Evolutionary conservation across 768 basidiomycete genomes (phyloP).

Genomic region (Chalciporus piperatus): DNA sequence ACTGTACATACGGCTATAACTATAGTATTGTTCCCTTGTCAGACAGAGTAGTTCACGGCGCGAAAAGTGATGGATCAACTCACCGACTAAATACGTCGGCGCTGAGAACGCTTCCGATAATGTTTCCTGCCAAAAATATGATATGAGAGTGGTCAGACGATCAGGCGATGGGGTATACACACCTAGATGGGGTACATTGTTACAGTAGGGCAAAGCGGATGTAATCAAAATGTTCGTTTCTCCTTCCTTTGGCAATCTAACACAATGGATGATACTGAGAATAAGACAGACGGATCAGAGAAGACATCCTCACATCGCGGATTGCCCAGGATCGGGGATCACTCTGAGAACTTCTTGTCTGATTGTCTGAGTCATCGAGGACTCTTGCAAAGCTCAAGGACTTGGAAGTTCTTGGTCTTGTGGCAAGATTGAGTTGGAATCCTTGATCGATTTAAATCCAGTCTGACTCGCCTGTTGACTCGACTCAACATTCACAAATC

Average conservation of each 20-base stretch:
- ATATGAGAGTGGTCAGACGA: constrained; percentile 9
- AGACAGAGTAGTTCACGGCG: constrained; percentile 1
- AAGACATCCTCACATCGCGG: constrained; percentile 40
- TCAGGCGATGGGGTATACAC: constrained; percentile 20
- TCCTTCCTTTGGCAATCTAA: constrained; percentile 76
- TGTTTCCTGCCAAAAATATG: constrained; percentile 54
- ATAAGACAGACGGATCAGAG: not conserved
- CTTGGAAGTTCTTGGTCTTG: not conserved
- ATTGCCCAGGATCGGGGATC: constrained; percentile 51
- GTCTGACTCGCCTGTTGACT: constrained; percentile 11
- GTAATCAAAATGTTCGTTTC: constrained; percentile 89
- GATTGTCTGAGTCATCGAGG: constrained; percentile 51
- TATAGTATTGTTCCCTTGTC: constrained; percentile 21
- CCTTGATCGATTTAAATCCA: constrained; percentile 3
- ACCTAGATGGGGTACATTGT: constrained; percentile 97
- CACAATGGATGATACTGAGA: not conserved
- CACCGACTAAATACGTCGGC: constrained; percentile 96
- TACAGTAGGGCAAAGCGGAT: constrained; percentile 93
- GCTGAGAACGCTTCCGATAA: constrained; percentile 93
- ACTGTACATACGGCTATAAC: constrained; percentile 56
- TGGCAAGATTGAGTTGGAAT: not conserved
- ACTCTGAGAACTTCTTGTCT: constrained; percentile 51
- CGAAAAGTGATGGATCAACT: constrained; percentile 26
- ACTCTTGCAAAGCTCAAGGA: not conserved
- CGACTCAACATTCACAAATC: constrained; percentile 3